Evolutionary conservation across 108 stramenopile species (phyloP).

Genomic region (Cyclotella cryptica): DNA sequence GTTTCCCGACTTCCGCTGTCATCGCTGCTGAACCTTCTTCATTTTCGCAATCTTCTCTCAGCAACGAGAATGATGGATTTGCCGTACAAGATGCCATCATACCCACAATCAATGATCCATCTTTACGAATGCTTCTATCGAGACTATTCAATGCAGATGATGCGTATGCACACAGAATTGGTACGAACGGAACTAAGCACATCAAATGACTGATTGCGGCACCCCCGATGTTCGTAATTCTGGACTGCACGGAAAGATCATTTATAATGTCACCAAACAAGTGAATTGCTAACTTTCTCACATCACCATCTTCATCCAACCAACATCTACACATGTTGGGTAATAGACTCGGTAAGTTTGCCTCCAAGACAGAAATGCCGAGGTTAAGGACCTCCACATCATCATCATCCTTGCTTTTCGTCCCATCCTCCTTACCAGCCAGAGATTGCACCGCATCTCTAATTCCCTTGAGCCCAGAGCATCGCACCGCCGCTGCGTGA

Average conservation of each 20-base stretch:
- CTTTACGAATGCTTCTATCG: constrained; percentile 63
- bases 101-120: constrained; percentile 62
- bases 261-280: constrained; percentile 57
- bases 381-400: constrained; percentile 30
- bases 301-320: constrained; percentile 81
- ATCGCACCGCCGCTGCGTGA: constrained; percentile 71
- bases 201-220: constrained; percentile 10
- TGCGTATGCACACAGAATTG: constrained; percentile 68
- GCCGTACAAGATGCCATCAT: constrained; percentile 55
- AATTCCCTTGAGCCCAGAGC: constrained; percentile 74
- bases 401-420: not conserved
- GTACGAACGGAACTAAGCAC: constrained; percentile 65
- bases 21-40: constrained; percentile 14
- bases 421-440: not conserved
- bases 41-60: not conserved
- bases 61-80: constrained; percentile 34
- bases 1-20: constrained; percentile 38
- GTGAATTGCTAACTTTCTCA: constrained; percentile 59
- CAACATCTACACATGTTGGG: constrained; percentile 62
- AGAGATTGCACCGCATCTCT: constrained; percentile 61
- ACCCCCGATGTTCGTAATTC: not conserved
- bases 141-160: constrained; percentile 83
- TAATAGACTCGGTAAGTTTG: constrained; percentile 46
- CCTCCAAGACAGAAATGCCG: constrained; percentile 55
- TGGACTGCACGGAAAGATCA: constrained; percentile 14